phyloP scores from a whole-genome alignment of 2,329 filamentous ascomycete genomes.

The Cladophialophora bantiana region DNA sequence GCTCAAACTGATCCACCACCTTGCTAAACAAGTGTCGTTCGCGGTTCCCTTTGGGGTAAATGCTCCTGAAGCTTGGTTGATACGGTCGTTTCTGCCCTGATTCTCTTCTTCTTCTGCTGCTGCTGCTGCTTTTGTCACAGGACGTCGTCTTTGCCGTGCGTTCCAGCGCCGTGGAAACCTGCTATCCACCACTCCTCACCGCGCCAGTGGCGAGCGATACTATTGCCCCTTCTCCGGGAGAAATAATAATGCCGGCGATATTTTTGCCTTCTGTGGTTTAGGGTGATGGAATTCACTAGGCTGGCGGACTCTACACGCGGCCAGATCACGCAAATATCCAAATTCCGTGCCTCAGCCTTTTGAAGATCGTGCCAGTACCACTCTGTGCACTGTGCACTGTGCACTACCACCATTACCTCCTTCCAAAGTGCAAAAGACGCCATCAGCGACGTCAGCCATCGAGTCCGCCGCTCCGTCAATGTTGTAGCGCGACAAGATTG shows the following conservation, averaged over 20 bases:
- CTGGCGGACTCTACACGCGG: background rate
- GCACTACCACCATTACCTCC: background rate
- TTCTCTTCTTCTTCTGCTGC: background rate
- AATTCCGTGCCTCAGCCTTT: background rate
- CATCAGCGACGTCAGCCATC: background rate
- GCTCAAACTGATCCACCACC: background rate
- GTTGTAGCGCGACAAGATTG: background rate
- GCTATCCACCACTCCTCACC: conserved; percentile 3
- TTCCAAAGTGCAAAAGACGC: background rate
- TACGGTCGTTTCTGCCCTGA: background rate
- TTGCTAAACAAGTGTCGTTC: background rate
- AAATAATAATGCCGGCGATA: conserved; percentile 18
- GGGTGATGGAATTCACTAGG: background rate
- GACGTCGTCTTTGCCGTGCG: background rate
- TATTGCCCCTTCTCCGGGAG: conserved; percentile 11
- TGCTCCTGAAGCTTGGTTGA: background rate
- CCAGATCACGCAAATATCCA: conserved; percentile 1
- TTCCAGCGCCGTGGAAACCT: background rate
- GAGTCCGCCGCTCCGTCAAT: background rate
- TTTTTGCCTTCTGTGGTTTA: conserved; percentile 12
- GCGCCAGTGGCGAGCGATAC: conserved; percentile 10
- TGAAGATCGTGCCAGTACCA: background rate
- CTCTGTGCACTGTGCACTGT: background rate
- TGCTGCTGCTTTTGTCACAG: conserved; percentile 8
- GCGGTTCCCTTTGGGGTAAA: background rate